phyloP scores from a whole-genome alignment of 768 basidiomycete species.

The Boletus insuetus region DNA sequence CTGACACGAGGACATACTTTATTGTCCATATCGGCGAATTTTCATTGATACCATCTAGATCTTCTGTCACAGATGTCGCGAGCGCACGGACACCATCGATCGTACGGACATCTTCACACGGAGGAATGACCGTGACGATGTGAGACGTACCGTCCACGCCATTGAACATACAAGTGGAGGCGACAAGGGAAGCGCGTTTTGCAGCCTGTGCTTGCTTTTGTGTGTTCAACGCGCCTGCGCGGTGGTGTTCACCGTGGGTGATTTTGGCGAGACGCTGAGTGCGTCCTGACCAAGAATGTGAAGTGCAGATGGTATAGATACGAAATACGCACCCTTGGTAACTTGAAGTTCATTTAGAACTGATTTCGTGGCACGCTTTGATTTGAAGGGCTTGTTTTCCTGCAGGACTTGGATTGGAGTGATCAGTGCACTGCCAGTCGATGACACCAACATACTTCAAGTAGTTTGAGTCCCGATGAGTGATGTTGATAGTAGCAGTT shows the following conservation, averaged over 20 bases:
- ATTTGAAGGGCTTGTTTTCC: constrained; percentile 93
- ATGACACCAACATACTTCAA: constrained; percentile 44
- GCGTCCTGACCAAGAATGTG: constrained; percentile 45
- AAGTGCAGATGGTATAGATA: background rate
- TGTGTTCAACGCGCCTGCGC: constrained; percentile 76
- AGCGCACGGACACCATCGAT: constrained; percentile 53
- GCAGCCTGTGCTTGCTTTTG: constrained; percentile 78
- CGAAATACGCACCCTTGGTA: constrained; percentile 63
- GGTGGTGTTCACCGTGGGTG: constrained; percentile 43
- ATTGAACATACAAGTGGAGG: constrained; percentile 73
- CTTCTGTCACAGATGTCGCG: constrained; percentile 55
- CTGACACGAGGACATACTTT: constrained; percentile 44
- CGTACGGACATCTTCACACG: constrained; percentile 64
- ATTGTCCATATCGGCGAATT: constrained; percentile 51
- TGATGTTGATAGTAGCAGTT: constrained; percentile 53
- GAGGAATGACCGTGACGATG: constrained; percentile 84
- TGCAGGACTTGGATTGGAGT: constrained; percentile 27
- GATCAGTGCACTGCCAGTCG: background rate
- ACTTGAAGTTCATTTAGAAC: constrained; percentile 78
- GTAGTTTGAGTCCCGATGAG: constrained; percentile 76
- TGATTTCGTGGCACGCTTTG: constrained; percentile 84
- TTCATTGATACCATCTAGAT: constrained; percentile 18
- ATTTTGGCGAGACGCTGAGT: constrained; percentile 55
- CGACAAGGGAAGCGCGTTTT: constrained; percentile 67
- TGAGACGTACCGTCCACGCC: constrained; percentile 78